These are phyloP conservation scores for Colletotrichum viniferum DNA, from an alignment of 2,329 filamentous ascomycete genomes.

Conservation along the genomic window DNA sequence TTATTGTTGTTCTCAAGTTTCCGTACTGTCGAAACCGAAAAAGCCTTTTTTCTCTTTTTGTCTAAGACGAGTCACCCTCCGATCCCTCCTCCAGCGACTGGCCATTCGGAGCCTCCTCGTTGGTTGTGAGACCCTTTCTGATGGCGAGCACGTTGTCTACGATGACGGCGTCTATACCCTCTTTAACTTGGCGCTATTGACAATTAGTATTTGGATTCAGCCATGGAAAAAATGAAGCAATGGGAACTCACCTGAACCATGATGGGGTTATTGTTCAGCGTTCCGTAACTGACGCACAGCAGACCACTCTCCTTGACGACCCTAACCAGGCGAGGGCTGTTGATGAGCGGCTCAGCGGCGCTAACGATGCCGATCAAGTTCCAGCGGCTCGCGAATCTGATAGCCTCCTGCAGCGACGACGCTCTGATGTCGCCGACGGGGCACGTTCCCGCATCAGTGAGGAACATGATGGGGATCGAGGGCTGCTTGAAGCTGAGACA, in stretches of 20 bases:
- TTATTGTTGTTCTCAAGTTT: not conserved
- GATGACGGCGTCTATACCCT: conserved; percentile 97
- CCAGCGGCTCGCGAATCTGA: conserved; percentile 94
- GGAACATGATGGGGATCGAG: conserved; percentile 92
- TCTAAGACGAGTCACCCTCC: conserved; percentile 9
- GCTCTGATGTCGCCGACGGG: conserved; percentile 88
- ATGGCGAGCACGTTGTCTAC: conserved; percentile 95
- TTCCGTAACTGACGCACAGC: conserved; percentile 95
- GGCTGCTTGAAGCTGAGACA: conserved; percentile 96
- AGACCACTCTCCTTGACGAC: conserved; percentile 94
- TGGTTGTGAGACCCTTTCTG: conserved; percentile 78
- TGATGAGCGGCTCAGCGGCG: conserved; percentile 85
- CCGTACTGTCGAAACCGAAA: conserved; percentile 11
- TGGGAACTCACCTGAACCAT: conserved; percentile 93
- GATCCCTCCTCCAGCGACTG: conserved; percentile 21
- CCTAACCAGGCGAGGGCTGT: conserved; percentile 84
- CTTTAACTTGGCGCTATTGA: conserved; percentile 80
- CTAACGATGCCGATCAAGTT: conserved; percentile 91
- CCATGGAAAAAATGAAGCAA: not conserved
- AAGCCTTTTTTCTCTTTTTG: not conserved
- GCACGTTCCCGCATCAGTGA: conserved; percentile 85
- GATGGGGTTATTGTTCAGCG: conserved; percentile 82
- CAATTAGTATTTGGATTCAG: not conserved
- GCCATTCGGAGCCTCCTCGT: conserved; percentile 24
- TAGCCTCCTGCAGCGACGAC: conserved; percentile 90